A percentile compares a stretch with the other conserved stretches of the same genome.
Evolutionary conservation across 2,329 filamentous ascomycete species (phyloP).

Genomic region (Venturia asperata): DNA sequence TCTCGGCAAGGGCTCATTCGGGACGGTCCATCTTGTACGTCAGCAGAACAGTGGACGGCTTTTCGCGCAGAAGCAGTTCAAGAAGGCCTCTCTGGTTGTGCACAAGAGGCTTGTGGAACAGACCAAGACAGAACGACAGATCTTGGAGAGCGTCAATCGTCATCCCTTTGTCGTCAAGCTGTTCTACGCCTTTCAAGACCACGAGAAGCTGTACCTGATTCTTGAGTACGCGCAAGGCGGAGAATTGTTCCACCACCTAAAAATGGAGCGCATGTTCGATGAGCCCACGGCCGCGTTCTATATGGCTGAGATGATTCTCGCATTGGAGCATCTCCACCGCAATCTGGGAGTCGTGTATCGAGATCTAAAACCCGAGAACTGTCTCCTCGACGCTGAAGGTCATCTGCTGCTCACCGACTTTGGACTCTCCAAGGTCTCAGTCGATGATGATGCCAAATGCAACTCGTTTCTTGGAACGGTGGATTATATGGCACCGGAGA

Average conservation of each 20-base stretch:
- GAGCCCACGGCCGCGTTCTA: slow-evolving; percentile 90
- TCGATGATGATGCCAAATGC: slow-evolving; percentile 65
- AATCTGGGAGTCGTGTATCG: slow-evolving; percentile 92
- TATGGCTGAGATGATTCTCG: slow-evolving; percentile 96
- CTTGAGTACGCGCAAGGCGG: slow-evolving; percentile 96
- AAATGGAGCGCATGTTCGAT: slow-evolving; percentile 88
- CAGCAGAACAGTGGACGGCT: slow-evolving; percentile 80
- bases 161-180: slow-evolving; percentile 98
- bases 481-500: slow-evolving; percentile 98
- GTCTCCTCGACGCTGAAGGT: slow-evolving; percentile 81
- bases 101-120: slow-evolving; percentile 95
- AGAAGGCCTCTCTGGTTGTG: slow-evolving; percentile 89
- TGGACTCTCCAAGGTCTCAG: slow-evolving; percentile 87
- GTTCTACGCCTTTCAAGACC: slow-evolving; percentile 97
- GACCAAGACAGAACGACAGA: slow-evolving; percentile 92
- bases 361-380: slow-evolving; percentile 97
- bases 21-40: slow-evolving; percentile 88
- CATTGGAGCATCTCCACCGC: slow-evolving; percentile 85
- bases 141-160: slow-evolving; percentile 90
- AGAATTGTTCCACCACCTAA: slow-evolving; percentile 92
- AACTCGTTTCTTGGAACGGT: slow-evolving; percentile 90
- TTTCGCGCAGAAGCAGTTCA: slow-evolving; percentile 97
- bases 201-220: slow-evolving; percentile 94
- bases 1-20: slow-evolving; percentile 92
- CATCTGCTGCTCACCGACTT: slow-evolving; percentile 95